Percentiles rank a stretch among this genome's conserved stretches.
phyloP scores from a whole-genome alignment of 106 monocot species.

The Acanthochlamys bracteata region DNA sequence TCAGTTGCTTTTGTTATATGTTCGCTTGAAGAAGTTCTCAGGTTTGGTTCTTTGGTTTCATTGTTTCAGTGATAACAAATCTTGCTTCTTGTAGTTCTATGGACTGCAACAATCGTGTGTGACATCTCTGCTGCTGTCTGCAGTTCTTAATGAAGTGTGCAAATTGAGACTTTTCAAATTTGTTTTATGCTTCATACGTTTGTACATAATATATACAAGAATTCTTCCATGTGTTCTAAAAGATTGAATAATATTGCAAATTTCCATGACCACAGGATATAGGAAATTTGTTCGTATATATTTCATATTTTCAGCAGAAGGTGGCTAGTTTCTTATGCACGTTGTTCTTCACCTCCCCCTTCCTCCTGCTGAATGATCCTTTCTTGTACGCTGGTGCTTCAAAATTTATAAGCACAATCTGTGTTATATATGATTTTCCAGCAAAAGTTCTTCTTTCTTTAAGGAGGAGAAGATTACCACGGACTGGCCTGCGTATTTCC shows the following conservation, averaged over 20 bases:
- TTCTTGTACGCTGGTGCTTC: conserved; percentile 25
- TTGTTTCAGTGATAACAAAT: not conserved
- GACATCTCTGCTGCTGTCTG: too few species aligned
- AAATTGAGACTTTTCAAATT: too few species aligned
- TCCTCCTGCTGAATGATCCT: conserved; percentile 6
- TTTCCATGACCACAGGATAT: not conserved
- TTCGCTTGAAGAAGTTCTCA: not conserved
- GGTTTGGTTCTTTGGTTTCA: not conserved
- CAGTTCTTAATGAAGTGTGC: too few species aligned
- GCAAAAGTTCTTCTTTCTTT: conserved; percentile 72
- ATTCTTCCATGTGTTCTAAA: too few species aligned
- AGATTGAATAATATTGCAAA: not conserved
- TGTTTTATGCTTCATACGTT: too few species aligned
- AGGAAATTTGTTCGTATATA: not conserved
- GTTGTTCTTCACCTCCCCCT: conserved; percentile 21
- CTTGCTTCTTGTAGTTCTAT: too few species aligned
- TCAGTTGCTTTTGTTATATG: not conserved
- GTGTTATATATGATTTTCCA: conserved; percentile 58
- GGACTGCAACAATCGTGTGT: too few species aligned
- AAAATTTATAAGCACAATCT: conserved; percentile 70
- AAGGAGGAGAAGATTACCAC: conserved; percentile 21
- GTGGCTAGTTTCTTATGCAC: not conserved
- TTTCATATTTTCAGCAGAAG: not conserved
- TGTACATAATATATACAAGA: too few species aligned
- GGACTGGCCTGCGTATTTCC: conserved; percentile 42